Evolutionary conservation across 2,329 filamentous ascomycete species (phyloP), one percentile per base, ranked within the genome.

Genomic region (Seiridium cupressi): DNA sequence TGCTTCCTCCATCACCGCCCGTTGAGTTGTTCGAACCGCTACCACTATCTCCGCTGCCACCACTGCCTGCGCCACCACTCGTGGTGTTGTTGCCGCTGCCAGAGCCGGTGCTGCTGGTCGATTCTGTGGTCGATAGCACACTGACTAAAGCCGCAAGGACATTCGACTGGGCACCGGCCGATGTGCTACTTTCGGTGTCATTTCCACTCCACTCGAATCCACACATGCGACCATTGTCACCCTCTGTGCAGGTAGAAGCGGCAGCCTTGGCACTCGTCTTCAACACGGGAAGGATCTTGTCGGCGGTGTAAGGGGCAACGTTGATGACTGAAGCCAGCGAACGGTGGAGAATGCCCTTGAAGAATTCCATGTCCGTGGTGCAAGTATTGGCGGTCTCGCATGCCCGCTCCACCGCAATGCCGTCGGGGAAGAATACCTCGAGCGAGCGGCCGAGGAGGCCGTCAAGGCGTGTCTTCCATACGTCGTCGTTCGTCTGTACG

Each of bases 301-400:
- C 69, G 32, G 60, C 61, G 9, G 70, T 74, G 60, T 70, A 70
- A 4, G 77, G 76, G 0, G 73, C 76, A 44, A 77, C 61, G 60
- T 77, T 71, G 9, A 73, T 71, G 3, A 74, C 72, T 26, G 71
- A 68, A 1, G 75, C 76, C 60, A 79, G 68, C 76, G 81, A 87
- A 49, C 84, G 82, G 40, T 79, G 72, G 5, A 86, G 74, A 3
- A 55, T 55, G 3, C 68, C 84, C 70, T 87, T 87, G 79, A 84
- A 87, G 11, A 77, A 78, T 59, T 78, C 74, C 70, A 85, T 83
- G 65, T 87, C 84, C 51, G 77, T 74, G 65, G 82, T 80, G 74
- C 84, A 87, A 4, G 66, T 72, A 47, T 72, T 70, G 34, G 63
- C 61, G 18, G 61, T 70, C 71, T 87, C 85, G 71, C 85, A 88